phyloP scores from a whole-genome alignment of 2,329 filamentous ascomycete species.

The Gliomastix tumulicola region DNA sequence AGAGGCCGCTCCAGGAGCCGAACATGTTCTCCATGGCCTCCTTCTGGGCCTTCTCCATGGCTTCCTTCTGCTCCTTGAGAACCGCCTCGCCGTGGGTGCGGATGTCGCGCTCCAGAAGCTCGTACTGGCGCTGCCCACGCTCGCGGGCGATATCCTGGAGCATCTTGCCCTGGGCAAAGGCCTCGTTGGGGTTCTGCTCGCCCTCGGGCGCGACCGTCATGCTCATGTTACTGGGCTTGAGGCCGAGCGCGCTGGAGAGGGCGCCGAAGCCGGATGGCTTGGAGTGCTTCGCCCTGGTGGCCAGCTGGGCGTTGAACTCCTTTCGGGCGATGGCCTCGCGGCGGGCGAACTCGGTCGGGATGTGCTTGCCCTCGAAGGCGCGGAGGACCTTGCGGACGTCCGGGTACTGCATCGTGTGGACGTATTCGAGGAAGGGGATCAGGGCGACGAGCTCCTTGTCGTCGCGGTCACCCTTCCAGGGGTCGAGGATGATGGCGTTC shows the following conservation, averaged over 20 bases:
- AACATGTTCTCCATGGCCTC: slow-evolving; percentile 93
- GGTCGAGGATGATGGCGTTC: slow-evolving; percentile 85
- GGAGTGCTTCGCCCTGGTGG: slow-evolving; percentile 54
- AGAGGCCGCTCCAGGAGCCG: slow-evolving; percentile 49
- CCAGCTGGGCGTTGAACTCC: slow-evolving; percentile 74
- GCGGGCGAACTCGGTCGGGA: slow-evolving; percentile 82
- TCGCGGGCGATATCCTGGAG: slow-evolving; percentile 90
- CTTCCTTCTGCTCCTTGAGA: slow-evolving; percentile 85
- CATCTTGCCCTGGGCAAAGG: slow-evolving; percentile 91
- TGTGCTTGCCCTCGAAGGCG: slow-evolving; percentile 83
- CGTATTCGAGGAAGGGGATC: slow-evolving; percentile 96
- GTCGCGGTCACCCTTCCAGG: slow-evolving; percentile 77
- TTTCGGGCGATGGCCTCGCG: slow-evolving; percentile 80
- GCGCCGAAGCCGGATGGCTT: slow-evolving; percentile 57
- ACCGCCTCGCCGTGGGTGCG: slow-evolving; percentile 90
- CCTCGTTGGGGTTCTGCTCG: slow-evolving; percentile 65
- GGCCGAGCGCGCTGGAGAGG: slow-evolving; percentile 65
- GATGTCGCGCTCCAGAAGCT: slow-evolving; percentile 84
- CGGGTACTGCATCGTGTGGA: slow-evolving; percentile 85
- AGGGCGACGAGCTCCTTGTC: slow-evolving; percentile 83
- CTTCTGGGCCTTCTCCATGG: slow-evolving; percentile 83
- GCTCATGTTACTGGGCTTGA: slow-evolving; percentile 64
- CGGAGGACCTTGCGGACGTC: slow-evolving; percentile 83
- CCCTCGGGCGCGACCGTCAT: slow-evolving; percentile 55
- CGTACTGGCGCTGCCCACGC: slow-evolving; percentile 83